These are phyloP conservation scores for Talaromyces pinophilus DNA, from an alignment of 2,329 filamentous ascomycete genomes.

Conservation along the genomic window DNA sequence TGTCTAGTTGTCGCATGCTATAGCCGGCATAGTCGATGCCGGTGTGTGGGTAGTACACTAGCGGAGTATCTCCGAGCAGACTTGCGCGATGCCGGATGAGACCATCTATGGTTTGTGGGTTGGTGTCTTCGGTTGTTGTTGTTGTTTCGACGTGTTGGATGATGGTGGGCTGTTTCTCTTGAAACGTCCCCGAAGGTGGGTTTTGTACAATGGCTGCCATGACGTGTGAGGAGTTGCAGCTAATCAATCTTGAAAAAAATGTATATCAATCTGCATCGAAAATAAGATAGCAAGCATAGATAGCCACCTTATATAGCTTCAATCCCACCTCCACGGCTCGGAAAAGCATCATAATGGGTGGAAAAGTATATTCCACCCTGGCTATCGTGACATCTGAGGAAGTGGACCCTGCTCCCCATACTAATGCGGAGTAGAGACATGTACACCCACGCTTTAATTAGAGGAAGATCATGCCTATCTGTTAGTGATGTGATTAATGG, in stretches of 20 bases:
- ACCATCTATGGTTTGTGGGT: constrained; percentile 41
- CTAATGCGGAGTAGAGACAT: background rate
- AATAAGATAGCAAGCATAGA: background rate
- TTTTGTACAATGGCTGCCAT: constrained; percentile 14
- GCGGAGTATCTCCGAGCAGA: constrained; percentile 37
- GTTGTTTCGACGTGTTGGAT: constrained; percentile 11
- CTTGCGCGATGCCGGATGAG: constrained; percentile 43
- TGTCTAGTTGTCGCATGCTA: constrained; percentile 49
- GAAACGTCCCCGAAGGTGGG: background rate
- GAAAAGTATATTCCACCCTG: constrained; percentile 6
- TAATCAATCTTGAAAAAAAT: too few relatives aligned
- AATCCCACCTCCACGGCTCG: background rate
- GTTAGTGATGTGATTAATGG: background rate
- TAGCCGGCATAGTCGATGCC: constrained; percentile 52
- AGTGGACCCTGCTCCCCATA: background rate
- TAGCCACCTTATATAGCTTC: constrained; percentile 14
- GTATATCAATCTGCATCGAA: background rate
- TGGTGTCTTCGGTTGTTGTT: constrained; percentile 9
- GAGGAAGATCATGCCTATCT: background rate
- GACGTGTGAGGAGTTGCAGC: background rate
- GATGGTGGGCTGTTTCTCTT: background rate
- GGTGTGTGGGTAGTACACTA: constrained; percentile 49
- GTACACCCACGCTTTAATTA: background rate
- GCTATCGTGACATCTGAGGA: background rate
- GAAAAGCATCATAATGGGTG: constrained; percentile 17